phyloP scores from a whole-genome alignment of 2,329 filamentous ascomycete species.

The Cytospora piceae region DNA sequence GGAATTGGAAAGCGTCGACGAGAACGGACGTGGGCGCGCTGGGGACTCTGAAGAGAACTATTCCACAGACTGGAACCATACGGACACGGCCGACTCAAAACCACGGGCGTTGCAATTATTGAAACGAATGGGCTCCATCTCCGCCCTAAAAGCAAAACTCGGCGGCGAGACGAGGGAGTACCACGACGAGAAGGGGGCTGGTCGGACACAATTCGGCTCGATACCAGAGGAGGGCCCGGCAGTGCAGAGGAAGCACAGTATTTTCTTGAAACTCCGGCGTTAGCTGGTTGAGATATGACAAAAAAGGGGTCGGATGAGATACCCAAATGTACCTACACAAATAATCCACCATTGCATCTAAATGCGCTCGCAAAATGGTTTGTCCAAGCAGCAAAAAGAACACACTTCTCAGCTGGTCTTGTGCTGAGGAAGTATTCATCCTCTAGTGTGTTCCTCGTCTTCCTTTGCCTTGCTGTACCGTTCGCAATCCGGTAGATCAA shows the following conservation, averaged over 20 bases:
- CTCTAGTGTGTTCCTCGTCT: neutral
- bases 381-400: neutral
- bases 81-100: neutral
- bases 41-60: conserved; percentile 1
- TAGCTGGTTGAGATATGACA: conserved; percentile 1
- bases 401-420: neutral
- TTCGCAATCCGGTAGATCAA: neutral
- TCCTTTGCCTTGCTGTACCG: neutral
- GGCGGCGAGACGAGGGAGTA: neutral
- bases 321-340: conserved; percentile 14
- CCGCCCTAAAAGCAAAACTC: conserved; percentile 9
- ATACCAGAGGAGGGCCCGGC: neutral
- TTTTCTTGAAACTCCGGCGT: conserved; percentile 19
- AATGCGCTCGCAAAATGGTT: neutral
- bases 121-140: conserved; percentile 6
- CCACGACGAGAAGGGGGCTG: neutral
- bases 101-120: neutral
- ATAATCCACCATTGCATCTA: neutral
- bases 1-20: conserved; percentile 9
- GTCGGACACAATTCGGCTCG: neutral
- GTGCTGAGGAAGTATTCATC: neutral
- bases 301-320: neutral
- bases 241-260: neutral
- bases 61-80: conserved; percentile 4
- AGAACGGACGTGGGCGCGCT: neutral